These are phyloP conservation scores for Sclerotinia glacialis DNA, from an alignment of 2,329 filamentous ascomycete genomes.

Conservation along the genomic window DNA sequence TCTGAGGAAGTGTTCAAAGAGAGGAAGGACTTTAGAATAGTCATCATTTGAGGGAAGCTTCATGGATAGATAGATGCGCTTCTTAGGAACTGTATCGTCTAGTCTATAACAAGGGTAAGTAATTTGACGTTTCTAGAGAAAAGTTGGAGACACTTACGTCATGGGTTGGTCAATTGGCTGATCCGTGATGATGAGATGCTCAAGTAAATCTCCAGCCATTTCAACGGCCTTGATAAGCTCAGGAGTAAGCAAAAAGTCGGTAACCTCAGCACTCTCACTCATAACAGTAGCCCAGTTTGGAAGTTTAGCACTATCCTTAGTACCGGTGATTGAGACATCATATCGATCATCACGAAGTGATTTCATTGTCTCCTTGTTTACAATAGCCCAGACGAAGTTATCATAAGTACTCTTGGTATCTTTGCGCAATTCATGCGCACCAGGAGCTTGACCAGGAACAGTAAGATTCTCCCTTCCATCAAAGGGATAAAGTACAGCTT, in stretches of 20 bases:
- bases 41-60: constrained; percentile 65
- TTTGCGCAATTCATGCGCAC: constrained; percentile 54
- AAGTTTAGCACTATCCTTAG: constrained; percentile 88
- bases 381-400: constrained; percentile 89
- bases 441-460: constrained; percentile 61
- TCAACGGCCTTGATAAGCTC: constrained; percentile 80
- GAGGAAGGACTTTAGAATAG: constrained; percentile 64
- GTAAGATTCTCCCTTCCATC: constrained; percentile 85
- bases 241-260: constrained; percentile 79
- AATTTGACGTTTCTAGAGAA: background rate
- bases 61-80: constrained; percentile 77
- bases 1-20: constrained; percentile 80
- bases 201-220: constrained; percentile 73
- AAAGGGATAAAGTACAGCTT: constrained; percentile 80
- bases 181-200: constrained; percentile 86
- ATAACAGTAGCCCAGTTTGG: constrained; percentile 89
- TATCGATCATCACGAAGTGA: constrained; percentile 87
- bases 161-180: constrained; percentile 83
- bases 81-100: constrained; percentile 78
- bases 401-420: constrained; percentile 71
- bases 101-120: constrained; percentile 52
- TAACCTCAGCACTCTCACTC: constrained; percentile 95
- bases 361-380: constrained; percentile 95
- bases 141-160: constrained; percentile 57
- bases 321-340: constrained; percentile 87